Conservation (phyloP, 345 rosid genomes). For the Camelina sativa region DNA sequence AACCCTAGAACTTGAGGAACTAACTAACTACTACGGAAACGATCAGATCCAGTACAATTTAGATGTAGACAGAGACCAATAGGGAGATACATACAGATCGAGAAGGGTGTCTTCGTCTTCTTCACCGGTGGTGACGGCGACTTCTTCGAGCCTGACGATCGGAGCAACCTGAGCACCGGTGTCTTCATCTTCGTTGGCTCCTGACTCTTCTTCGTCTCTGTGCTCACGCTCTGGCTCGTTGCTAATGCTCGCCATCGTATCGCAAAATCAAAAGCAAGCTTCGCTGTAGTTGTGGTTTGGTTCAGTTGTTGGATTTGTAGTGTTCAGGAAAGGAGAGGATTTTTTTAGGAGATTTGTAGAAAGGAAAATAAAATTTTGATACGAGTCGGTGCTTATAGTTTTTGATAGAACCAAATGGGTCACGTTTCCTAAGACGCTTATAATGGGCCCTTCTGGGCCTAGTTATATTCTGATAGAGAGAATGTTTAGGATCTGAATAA, state of each 20-base stretch:
- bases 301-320: conserved; percentile 14
- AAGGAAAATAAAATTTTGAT: background rate
- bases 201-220: conserved; percentile 71
- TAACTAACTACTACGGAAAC: background rate
- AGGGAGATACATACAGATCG: conserved; percentile 61
- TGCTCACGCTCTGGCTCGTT: conserved; percentile 56
- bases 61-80: background rate
- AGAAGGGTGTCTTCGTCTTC: conserved; percentile 78
- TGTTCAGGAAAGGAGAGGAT: conserved; percentile 5
- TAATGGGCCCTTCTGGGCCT: background rate
- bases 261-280: conserved; percentile 30
- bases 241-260: conserved; percentile 60
- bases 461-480: background rate
- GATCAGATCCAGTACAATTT: conserved; percentile 37
- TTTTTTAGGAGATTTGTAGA: background rate
- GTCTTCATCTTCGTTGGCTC: conserved; percentile 86
- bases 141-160: conserved; percentile 79
- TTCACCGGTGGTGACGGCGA: conserved; percentile 84
- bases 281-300: background rate
- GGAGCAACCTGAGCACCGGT: conserved; percentile 95
- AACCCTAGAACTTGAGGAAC: conserved; percentile 4
- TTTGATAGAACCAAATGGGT: background rate
- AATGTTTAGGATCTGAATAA: too few species aligned
- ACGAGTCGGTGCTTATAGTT: conserved; percentile 4
- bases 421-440: too few species aligned